Percentiles rank a stretch among this genome's conserved stretches.
Evolutionary conservation across 768 basidiomycete genomes (phyloP).

Genomic region (Termitomyces sp.): DNA sequence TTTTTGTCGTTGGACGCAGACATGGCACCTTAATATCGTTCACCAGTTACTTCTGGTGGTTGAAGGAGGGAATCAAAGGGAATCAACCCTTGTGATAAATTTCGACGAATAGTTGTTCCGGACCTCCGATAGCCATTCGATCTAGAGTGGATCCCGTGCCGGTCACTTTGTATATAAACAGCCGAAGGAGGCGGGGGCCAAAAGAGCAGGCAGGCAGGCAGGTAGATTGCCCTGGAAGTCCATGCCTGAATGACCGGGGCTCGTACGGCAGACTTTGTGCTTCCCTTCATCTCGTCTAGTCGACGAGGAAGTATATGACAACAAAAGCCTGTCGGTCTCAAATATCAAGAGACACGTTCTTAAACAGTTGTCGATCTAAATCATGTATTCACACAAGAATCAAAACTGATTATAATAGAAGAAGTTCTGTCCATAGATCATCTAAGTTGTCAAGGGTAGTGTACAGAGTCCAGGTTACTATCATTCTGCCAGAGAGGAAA

Average conservation of each 20-base stretch:
- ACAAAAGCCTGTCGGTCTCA: not conserved
- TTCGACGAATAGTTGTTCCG: not conserved
- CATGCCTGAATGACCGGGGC: no score
- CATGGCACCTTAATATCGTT: not conserved
- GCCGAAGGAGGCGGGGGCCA: not conserved
- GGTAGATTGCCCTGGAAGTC: no score
- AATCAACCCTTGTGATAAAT: not conserved
- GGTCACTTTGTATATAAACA: not conserved
- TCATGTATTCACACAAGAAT: not conserved
- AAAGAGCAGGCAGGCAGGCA: not conserved
- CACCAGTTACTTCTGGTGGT: not conserved
- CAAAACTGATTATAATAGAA: not conserved
- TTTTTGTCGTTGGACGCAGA: not conserved
- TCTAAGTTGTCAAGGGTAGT: not conserved
- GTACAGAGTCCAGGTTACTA: not conserved
- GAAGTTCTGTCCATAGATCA: not conserved
- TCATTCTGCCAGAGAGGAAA: constrained; percentile 2
- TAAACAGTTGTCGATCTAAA: not conserved
- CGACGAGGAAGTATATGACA: no score
- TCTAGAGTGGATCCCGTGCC: not conserved
- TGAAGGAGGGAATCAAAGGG: not conserved
- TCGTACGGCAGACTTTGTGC: no score
- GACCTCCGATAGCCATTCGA: not conserved
- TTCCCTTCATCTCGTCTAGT: not conserved
- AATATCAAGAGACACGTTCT: not conserved